Evolutionary conservation across 2,329 filamentous ascomycete species (phyloP).

Genomic region (Hypoxylon sp.): DNA sequence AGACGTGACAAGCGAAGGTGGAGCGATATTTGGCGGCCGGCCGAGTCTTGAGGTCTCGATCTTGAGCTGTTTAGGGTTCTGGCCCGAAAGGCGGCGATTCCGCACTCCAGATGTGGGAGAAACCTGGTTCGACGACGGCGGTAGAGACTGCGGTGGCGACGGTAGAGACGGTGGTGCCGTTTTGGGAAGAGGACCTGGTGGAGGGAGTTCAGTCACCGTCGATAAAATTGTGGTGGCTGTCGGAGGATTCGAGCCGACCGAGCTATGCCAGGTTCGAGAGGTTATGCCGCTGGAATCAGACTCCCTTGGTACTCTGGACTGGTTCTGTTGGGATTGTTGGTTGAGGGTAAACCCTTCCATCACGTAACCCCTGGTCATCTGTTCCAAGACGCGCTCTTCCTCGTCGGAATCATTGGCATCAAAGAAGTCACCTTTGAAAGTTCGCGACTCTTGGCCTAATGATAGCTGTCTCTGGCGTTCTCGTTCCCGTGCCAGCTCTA

Average conservation of each 20-base stretch:
- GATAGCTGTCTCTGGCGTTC: conserved; percentile 63
- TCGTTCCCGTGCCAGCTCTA: conserved; percentile 69
- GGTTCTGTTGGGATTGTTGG: conserved; percentile 65
- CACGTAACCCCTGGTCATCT: conserved; percentile 86
- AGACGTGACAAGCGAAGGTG: conserved; percentile 44
- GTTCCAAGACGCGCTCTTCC: conserved; percentile 83
- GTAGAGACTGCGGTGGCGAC: conserved; percentile 62
- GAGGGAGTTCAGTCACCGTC: conserved; percentile 73
- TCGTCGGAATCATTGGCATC: conserved; percentile 74
- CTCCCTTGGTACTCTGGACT: conserved; percentile 76
- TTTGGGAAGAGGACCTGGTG: conserved; percentile 40
- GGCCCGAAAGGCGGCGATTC: conserved; percentile 81
- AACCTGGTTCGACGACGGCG: conserved; percentile 53
- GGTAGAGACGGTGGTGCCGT: conserved; percentile 54
- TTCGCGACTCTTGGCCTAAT: conserved; percentile 58
- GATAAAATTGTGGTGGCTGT: conserved; percentile 76
- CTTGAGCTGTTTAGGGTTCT: conserved; percentile 84
- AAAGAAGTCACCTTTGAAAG: conserved; percentile 68
- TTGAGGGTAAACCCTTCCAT: conserved; percentile 86
- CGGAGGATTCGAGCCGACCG: conserved; percentile 77
- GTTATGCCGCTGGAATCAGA: conserved; percentile 85
- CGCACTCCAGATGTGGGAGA: conserved; percentile 67
- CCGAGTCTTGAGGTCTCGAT: conserved; percentile 77
- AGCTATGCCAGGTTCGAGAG: conserved; percentile 84
- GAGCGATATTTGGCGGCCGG: conserved; percentile 43